phyloP scores from a whole-genome alignment of 306 rosid genomes.

The Oxytropis ochrocephala region DNA sequence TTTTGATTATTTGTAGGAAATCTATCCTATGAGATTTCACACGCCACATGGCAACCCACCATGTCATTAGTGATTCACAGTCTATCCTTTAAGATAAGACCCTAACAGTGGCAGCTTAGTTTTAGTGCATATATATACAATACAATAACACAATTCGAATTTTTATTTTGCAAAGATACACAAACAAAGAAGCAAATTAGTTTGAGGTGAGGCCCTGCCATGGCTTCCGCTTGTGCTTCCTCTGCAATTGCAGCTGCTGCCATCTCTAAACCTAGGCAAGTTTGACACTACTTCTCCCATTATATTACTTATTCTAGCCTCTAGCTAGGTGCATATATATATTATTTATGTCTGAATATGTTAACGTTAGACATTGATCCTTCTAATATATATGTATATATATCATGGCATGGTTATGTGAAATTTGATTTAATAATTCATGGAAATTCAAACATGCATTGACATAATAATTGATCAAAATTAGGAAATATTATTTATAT shows the following conservation, averaged over 20 bases:
- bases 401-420: neutral
- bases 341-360: no score
- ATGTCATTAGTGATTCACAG: slow-evolving; percentile 5
- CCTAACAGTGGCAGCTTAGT: neutral
- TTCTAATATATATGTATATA: no score
- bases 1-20: neutral
- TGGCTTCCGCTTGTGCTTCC: slow-evolving; percentile 36
- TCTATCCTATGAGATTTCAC: slow-evolving; percentile 29
- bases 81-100: slow-evolving; percentile 29
- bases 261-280: slow-evolving; percentile 37
- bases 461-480: no score
- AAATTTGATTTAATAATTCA: neutral
- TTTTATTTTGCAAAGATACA: neutral
- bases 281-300: neutral
- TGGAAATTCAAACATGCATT: no score
- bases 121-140: no score
- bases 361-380: no score
- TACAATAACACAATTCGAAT: no score
- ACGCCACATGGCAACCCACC: slow-evolving; percentile 24
- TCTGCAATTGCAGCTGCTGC: slow-evolving; percentile 37
- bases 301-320: no score
- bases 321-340: no score
- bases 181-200: neutral
- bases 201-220: slow-evolving; percentile 2
- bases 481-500: neutral